Percentiles rank a stretch among this genome's conserved stretches.
Conservation (phyloP, 169 alveolate species). For the Cryptosporidium tyzzeri region DNA sequence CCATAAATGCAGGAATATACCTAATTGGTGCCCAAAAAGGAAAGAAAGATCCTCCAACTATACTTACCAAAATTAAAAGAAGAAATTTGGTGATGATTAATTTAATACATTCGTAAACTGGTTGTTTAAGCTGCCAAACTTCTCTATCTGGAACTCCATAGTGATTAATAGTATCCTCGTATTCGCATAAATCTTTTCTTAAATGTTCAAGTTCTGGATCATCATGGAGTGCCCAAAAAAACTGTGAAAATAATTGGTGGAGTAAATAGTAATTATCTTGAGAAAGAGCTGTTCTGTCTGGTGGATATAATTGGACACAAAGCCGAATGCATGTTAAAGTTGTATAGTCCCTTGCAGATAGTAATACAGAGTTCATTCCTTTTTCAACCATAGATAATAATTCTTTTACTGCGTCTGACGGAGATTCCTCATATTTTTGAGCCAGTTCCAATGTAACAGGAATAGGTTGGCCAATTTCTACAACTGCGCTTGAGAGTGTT, state of each 20-base stretch:
- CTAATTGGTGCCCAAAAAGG: conserved; percentile 91
- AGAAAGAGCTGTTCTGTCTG: conserved; percentile 88
- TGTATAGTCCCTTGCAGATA: conserved; percentile 76
- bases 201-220: conserved; percentile 81
- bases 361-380: conserved; percentile 71
- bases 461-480: conserved; percentile 87
- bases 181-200: conserved; percentile 83
- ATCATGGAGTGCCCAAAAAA: conserved; percentile 87
- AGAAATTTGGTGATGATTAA: conserved; percentile 41
- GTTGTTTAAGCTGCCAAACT: conserved; percentile 91
- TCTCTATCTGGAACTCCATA: conserved; percentile 88
- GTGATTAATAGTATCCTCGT: conserved; percentile 83
- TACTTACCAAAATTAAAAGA: conserved; percentile 57
- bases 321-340: conserved; percentile 58
- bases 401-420: conserved; percentile 60
- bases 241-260: conserved; percentile 84
- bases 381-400: conserved; percentile 48
- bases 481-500: conserved; percentile 87
- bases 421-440: conserved; percentile 46
- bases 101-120: conserved; percentile 67
- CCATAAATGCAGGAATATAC: conserved; percentile 84
- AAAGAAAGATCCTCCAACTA: conserved; percentile 86
- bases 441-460: conserved; percentile 78
- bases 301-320: conserved; percentile 85
- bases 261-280: conserved; percentile 84